Evolutionary conservation across 371 early-diverging fungal genomes (phyloP).

Genomic region (Mortierella sp.): DNA sequence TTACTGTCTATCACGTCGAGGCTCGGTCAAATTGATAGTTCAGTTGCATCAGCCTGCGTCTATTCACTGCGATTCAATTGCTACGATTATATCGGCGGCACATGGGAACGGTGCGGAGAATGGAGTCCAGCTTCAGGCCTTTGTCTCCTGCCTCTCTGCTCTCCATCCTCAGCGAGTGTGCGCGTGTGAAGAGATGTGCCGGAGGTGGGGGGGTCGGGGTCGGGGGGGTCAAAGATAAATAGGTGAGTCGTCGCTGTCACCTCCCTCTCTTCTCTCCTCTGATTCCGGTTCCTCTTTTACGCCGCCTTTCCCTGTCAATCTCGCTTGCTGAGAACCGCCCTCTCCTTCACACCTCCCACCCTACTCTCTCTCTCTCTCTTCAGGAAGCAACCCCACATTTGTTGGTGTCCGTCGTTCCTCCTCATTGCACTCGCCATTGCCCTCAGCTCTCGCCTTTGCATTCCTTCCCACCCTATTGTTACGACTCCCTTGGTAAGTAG

Average conservation of each 20-base stretch:
- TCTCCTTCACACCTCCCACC: constrained; percentile 3
- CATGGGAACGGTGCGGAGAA: too few species aligned
- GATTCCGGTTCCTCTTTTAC: constrained; percentile 17
- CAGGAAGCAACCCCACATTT: neutral
- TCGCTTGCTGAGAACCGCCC: constrained; percentile 1
- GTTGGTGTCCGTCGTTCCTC: neutral
- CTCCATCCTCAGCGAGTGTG: too few species aligned
- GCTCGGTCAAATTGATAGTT: too few species aligned
- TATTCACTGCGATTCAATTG: too few species aligned
- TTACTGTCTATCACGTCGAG: too few species aligned
- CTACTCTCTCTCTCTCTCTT: neutral
- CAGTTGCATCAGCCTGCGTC: too few species aligned
- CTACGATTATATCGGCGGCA: too few species aligned
- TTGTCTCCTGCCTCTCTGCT: too few species aligned
- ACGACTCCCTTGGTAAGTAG: constrained; percentile 22
- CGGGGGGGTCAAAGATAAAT: constrained; percentile 4
- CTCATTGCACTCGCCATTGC: neutral
- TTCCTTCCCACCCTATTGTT: constrained; percentile 9
- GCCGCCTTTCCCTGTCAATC: constrained; percentile 2
- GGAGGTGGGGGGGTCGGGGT: too few species aligned
- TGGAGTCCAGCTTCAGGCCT: too few species aligned
- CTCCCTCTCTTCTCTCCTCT: neutral
- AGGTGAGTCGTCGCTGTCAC: too few species aligned
- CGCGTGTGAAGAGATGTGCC: too few species aligned
- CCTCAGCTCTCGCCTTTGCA: constrained; percentile 14